Conservation (phyloP, 768 basidiomycete species). For the Paxillus ammoniavirescens region DNA sequence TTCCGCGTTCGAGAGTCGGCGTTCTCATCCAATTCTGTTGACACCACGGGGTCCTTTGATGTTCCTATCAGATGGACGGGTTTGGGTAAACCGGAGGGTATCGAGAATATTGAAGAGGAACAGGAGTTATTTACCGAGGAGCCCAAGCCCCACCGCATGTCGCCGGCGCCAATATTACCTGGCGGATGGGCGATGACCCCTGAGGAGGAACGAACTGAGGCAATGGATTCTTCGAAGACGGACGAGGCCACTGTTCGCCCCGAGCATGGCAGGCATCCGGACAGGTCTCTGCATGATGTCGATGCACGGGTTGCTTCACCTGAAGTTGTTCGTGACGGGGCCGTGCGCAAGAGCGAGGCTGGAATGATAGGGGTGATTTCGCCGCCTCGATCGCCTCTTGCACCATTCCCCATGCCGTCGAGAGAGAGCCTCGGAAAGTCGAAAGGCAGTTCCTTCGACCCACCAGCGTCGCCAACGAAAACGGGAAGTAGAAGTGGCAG, state of each 20-base stretch:
- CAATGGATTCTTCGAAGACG: constrained; percentile 22
- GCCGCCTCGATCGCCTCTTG: constrained; percentile 27
- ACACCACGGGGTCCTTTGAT: constrained; percentile 44
- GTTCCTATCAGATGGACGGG: constrained; percentile 67
- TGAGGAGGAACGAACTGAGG: constrained; percentile 46
- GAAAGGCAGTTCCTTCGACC: constrained; percentile 20
- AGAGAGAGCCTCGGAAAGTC: constrained; percentile 23
- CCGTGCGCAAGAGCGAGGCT: constrained; percentile 60
- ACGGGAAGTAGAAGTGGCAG: constrained; percentile 35
- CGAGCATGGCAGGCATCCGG: constrained; percentile 27
- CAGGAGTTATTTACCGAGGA: constrained; percentile 28
- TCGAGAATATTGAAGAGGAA: constrained; percentile 37
- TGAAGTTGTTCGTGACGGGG: constrained; percentile 44
- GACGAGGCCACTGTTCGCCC: constrained; percentile 26
- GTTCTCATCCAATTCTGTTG: constrained; percentile 47
- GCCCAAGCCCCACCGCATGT: constrained; percentile 20
- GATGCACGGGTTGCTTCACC: constrained; percentile 52
- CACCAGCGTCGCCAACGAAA: constrained; percentile 33
- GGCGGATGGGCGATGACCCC: constrained; percentile 56
- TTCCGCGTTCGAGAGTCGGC: constrained; percentile 63
- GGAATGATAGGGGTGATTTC: constrained; percentile 54
- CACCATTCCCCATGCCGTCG: constrained; percentile 27
- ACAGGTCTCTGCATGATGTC: constrained; percentile 47
- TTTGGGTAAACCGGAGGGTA: constrained; percentile 36
- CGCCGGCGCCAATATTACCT: constrained; percentile 41